Evolutionary conservation across 768 basidiomycete genomes (phyloP).

Genomic region (Boletus patriciae): DNA sequence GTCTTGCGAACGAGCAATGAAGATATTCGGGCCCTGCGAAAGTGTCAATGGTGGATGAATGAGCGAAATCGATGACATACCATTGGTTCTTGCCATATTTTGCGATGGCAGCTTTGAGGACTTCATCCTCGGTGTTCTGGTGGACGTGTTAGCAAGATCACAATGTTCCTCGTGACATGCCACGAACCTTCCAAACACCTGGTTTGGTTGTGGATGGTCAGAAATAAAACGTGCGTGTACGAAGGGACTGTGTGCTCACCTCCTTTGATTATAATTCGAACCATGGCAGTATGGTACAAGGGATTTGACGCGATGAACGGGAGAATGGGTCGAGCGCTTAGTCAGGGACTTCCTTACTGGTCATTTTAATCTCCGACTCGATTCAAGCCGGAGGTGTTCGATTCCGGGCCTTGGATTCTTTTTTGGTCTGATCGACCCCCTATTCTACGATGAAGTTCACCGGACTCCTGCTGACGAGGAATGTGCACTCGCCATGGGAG

Average conservation of each 20-base stretch:
- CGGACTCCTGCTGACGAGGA: not conserved
- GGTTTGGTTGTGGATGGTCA: conserved; percentile 5
- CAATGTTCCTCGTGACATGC: not conserved
- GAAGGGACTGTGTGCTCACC: conserved; percentile 42
- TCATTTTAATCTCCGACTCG: conserved; percentile 21
- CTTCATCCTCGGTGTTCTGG: conserved; percentile 96
- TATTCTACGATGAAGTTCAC: not conserved
- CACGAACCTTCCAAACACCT: conserved; percentile 80
- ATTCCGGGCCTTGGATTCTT: not conserved
- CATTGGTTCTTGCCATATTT: conserved; percentile 98
- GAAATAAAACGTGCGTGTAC: not conserved
- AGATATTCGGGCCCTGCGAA: conserved; percentile 88
- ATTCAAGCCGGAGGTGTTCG: not conserved
- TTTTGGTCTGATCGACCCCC: conserved; percentile 8
- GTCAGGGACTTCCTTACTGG: conserved; percentile 9
- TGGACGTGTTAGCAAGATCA: conserved; percentile 10
- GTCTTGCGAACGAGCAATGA: conserved; percentile 97
- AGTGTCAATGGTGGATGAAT: not conserved
- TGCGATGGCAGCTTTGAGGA: conserved; percentile 97
- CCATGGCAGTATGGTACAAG: conserved; percentile 47
- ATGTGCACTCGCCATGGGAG: not conserved
- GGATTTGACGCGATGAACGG: not conserved
- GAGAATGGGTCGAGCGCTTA: not conserved
- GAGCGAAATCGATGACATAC: conserved; percentile 34
- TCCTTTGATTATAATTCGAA: conserved; percentile 90